These are phyloP conservation scores for Termitomyces sp. DNA, from an alignment of 768 basidiomycete species.

Conservation along the genomic window DNA sequence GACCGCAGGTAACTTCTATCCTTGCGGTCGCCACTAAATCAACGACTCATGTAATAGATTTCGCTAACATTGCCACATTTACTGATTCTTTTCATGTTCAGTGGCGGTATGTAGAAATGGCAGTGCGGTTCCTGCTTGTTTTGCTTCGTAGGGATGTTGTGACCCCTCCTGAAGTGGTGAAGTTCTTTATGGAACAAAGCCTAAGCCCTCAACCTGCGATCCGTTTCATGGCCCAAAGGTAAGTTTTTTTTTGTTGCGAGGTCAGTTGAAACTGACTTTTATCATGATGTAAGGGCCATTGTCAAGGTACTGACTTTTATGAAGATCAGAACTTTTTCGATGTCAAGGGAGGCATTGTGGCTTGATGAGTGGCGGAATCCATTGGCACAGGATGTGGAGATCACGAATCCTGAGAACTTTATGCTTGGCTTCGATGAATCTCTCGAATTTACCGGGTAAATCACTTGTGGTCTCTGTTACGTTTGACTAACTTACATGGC, in stretches of 20 bases:
- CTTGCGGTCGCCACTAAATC: conserved; percentile 54
- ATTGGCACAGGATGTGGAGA: conserved; percentile 35
- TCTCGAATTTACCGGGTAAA: conserved; percentile 29
- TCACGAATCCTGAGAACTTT: conserved; percentile 47
- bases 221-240: conserved; percentile 62
- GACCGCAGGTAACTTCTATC: conserved; percentile 48
- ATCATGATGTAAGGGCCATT: conserved; percentile 43
- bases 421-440: conserved; percentile 39
- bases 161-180: conserved; percentile 45
- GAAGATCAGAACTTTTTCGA: conserved; percentile 72
- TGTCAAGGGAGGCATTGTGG: conserved; percentile 64
- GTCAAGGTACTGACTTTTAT: conserved; percentile 61
- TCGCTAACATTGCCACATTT: conserved; percentile 3
- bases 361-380: conserved; percentile 67
- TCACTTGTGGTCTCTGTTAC: neutral
- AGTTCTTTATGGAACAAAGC: conserved; percentile 59
- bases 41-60: conserved; percentile 61
- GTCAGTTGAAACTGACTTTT: neutral
- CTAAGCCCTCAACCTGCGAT: conserved; percentile 71
- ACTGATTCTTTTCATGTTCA: conserved; percentile 21
- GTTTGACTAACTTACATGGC: conserved; percentile 3
- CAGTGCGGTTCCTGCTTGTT: conserved; percentile 51
- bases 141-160: conserved; percentile 60
- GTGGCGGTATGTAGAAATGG: conserved; percentile 83
- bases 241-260: conserved; percentile 3